Base-by-base conservation (phyloP, 495 filamentous ascomycete species). In the Xylaria bambusicola region DNA sequence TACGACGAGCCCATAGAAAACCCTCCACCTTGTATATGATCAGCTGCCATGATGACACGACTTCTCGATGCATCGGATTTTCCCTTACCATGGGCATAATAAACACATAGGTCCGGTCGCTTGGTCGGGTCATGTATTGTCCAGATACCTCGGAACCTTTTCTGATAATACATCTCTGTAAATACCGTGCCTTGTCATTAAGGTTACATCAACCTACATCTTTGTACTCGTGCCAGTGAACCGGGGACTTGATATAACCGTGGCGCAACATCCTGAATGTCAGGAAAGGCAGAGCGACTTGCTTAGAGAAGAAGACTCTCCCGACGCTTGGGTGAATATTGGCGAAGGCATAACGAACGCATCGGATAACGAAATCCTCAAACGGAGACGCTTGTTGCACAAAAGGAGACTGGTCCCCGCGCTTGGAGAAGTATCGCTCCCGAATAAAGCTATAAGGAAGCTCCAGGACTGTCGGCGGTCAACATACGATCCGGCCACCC, bases 1-100 rank as follows among this genome's bases (percentile, higher is more conserved):
- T 89, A 88, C 24, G 78, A 68, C 13, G 87, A 88, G 29, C 89
- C 89, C 86, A 93, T 88, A 2, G 83, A 81, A 64, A 92, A 92
- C 1, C 89, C 89, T 18, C 89, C 89, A 18, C 86, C 84, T 86
- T 54, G 18, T 13, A 17, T 12, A 38, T 17, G 44, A 61, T 71
- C 59, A 71, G 58, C 29, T 31, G 38, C 33, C 12, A 20, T 21
- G 47, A 35, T 40, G 1, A 33, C 35, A 9, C 29, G 8, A 27
- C 12, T n/a, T 35, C 33, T 27, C 13, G 13, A 54, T 2, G 18
- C 47, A 5, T 29, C 41, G 23, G 44, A 15, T n/a, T 57, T 35
- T 31, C 27, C 36, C 77, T 61, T 72, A 84, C 88, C 89, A 70
- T 93, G 89, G 42, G 80, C 81, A 63, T 92, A 91, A 64, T 88